Evolutionary conservation across 768 basidiomycete genomes (phyloP), one percentile per base, ranked within the genome.

Genomic region (Tricholoma flavovirens): DNA sequence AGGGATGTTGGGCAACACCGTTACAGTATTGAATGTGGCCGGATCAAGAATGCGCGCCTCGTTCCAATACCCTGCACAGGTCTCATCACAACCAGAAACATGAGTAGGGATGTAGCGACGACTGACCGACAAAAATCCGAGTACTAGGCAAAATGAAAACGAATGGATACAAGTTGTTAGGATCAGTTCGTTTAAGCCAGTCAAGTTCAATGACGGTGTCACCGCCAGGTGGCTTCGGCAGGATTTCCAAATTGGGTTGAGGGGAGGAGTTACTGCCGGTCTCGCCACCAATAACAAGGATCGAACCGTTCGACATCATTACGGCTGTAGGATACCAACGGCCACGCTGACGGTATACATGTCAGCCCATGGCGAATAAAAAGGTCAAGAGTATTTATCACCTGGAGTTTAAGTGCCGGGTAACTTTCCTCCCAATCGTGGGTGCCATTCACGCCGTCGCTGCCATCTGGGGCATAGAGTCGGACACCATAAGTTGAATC

Each of bases 151-250:
- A 77, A 6, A 90, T 76, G 53, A 85, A 68, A 32, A 91, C 70
- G 75, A 88, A 91, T 0, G 90, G 89, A 62, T 92, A 92, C 49
- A 92, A 67, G 62, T 90, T 90, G 64, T 88, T 83, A 0, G 90
- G 90, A 63, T 91, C 85, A 4, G 90, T 90, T 24, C 87, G 77
- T 32, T 73, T 66, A 30, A 91, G 72, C 73, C 82, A 90, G 57
- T 86, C 84, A 52, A 90, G 76, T 49, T 81, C 74, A 52, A 86
- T 55, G 9, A 74, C 71, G 0, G 87, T 89, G 51, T 76, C 72
- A 15, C 85, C 88, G 1, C 88, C 89, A 0, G 66, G 66, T 8
- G 86, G 84, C 26, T 74, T 83, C 1, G 89, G 89, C 4, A 91
- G 73, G 52, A 88, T 75, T 68, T 92, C 90, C 33, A 90, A 69